phyloP scores from a whole-genome alignment of 164 flowering plant genomes.

The Vitis rupestris region DNA sequence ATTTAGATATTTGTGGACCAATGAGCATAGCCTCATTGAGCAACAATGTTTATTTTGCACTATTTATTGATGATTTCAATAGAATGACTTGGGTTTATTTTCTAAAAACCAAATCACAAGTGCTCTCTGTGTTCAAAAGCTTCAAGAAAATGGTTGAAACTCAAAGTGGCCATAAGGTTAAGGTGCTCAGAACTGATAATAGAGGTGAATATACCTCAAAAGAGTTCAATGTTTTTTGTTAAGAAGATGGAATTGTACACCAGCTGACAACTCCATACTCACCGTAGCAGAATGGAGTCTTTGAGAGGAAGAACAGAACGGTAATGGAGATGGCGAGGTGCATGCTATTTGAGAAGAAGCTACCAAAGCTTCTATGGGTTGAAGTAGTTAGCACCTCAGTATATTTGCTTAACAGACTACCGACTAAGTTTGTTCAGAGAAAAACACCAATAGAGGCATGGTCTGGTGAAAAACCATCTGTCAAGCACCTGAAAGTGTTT shows the following conservation, averaged over 20 bases:
- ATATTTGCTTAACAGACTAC: neutral
- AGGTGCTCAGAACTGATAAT: conserved; percentile 1
- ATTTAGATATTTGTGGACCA: neutral
- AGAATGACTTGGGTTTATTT: conserved; percentile 5
- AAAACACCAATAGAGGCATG: conserved; percentile 5
- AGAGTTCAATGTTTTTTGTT: neutral
- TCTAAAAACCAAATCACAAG: neutral
- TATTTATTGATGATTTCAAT: conserved; percentile 7
- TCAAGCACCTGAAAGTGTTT: conserved; percentile 1
- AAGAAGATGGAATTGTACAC: neutral
- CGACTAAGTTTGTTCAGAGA: neutral
- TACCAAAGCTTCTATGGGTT: neutral
- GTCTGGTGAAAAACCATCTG: neutral
- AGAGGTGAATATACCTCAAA: neutral
- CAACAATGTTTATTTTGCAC: neutral
- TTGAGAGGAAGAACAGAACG: neutral
- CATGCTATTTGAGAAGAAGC: neutral
- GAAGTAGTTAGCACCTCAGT: neutral
- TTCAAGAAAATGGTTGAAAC: neutral
- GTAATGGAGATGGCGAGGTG: conserved; percentile 8
- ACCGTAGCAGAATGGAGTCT: neutral
- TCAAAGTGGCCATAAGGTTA: neutral
- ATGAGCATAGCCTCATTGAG: neutral
- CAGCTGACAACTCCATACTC: neutral
- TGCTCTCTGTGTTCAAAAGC: neutral